Evolutionary conservation across 2,329 filamentous ascomycete species (phyloP).

Genomic region (Zymoseptoria crescenta): DNA sequence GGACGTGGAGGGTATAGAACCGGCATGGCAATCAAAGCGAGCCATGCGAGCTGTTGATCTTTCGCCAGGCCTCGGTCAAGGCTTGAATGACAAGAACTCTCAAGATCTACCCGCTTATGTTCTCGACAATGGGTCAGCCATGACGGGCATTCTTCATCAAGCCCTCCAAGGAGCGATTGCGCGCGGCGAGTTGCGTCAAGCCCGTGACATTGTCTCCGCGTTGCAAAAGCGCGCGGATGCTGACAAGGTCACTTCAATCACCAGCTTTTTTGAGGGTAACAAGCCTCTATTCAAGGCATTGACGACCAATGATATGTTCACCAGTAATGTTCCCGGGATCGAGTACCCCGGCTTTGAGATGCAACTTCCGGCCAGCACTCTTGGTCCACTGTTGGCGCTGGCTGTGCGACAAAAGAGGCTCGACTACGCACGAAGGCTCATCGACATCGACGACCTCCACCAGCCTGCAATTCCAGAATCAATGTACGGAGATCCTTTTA

Average conservation of each 20-base stretch:
- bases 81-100: constrained; percentile 32
- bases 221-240: constrained; percentile 37
- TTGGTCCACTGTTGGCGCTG: constrained; percentile 46
- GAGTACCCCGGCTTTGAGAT: constrained; percentile 40
- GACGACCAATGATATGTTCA: constrained; percentile 20
- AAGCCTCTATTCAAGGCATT: constrained; percentile 15
- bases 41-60: constrained; percentile 17
- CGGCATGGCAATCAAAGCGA: constrained; percentile 25
- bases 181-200: constrained; percentile 32
- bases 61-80: constrained; percentile 34
- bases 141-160: constrained; percentile 38
- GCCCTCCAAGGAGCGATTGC: constrained; percentile 34
- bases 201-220: constrained; percentile 31
- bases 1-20: constrained; percentile 41
- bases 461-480: constrained; percentile 44
- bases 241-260: constrained; percentile 37
- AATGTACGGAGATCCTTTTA: constrained; percentile 39
- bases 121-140: constrained; percentile 37
- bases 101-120: constrained; percentile 33
- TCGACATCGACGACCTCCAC: constrained; percentile 46
- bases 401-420: constrained; percentile 39
- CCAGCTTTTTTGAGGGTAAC: constrained; percentile 33
- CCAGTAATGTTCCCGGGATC: constrained; percentile 28
- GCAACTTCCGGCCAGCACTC: constrained; percentile 40
- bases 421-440: constrained; percentile 46